Percentiles rank a stretch among this genome's conserved stretches.
Conservation (phyloP, 2,329 filamentous ascomycete species). For the Ceratocystis colombiana region DNA sequence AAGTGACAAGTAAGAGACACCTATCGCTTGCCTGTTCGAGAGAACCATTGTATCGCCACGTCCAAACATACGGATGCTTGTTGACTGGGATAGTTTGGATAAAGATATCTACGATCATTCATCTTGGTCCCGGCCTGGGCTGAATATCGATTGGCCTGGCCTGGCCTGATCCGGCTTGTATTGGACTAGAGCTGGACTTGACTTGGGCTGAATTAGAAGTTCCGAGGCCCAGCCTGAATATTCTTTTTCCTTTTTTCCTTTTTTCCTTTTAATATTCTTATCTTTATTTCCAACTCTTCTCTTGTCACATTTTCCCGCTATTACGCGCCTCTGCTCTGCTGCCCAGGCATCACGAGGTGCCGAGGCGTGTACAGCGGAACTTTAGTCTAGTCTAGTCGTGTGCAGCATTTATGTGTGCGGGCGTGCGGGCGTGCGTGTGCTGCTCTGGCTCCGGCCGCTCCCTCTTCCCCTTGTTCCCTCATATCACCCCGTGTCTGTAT, state of each 20-base stretch:
- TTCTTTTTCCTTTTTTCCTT: neutral
- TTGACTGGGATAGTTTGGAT: too few relatives aligned
- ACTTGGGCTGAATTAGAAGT: too few relatives aligned
- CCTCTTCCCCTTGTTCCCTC: neutral
- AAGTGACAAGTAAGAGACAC: too few relatives aligned
- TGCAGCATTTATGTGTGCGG: neutral
- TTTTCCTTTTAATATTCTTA: neutral
- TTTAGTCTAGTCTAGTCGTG: constrained; percentile 5
- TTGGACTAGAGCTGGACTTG: too few relatives aligned
- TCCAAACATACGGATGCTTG: too few relatives aligned
- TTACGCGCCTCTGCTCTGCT: neutral
- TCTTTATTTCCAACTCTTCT: too few relatives aligned
- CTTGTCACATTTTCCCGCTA: neutral
- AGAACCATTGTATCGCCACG: too few relatives aligned
- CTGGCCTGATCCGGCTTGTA: neutral
- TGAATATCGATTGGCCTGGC: neutral
- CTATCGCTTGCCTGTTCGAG: too few relatives aligned
- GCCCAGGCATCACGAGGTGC: neutral
- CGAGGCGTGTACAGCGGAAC: neutral
- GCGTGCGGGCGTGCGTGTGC: too few relatives aligned
- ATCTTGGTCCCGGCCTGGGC: too few relatives aligned
- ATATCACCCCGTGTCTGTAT: neutral
- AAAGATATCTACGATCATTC: neutral
- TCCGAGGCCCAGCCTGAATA: too few relatives aligned
- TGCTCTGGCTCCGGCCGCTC: neutral